phyloP scores from a whole-genome alignment of 371 early-diverging fungal species.

The Chytridium lagenaria region DNA sequence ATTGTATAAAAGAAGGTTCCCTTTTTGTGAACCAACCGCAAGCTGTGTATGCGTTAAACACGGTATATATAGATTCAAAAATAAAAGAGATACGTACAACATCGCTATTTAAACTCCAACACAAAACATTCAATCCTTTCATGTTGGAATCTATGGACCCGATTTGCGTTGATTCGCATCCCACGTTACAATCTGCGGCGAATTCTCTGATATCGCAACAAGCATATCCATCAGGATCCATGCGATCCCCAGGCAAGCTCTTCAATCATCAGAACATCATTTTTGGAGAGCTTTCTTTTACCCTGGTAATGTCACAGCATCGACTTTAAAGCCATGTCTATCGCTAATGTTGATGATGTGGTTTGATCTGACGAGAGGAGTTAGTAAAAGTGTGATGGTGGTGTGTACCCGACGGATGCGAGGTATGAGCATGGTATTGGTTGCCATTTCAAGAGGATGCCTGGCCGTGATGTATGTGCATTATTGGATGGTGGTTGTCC shows the following conservation, averaged over 20 bases:
- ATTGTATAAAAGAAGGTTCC: constrained; percentile 50
- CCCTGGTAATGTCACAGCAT: constrained; percentile 37
- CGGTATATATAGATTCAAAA: neutral
- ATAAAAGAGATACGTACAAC: constrained; percentile 28
- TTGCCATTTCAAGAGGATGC: constrained; percentile 38
- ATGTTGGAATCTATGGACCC: constrained; percentile 43
- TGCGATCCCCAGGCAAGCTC: constrained; percentile 41
- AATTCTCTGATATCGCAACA: constrained; percentile 37
- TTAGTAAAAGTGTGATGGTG: neutral
- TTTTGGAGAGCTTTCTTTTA: constrained; percentile 10
- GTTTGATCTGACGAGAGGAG: neutral
- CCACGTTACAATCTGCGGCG: constrained; percentile 41
- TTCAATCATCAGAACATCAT: neutral
- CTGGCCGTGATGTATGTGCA: neutral
- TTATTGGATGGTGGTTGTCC: neutral
- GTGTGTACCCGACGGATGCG: constrained; percentile 31
- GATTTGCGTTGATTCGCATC: constrained; percentile 35
- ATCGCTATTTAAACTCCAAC: constrained; percentile 43
- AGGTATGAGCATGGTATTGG: constrained; percentile 21
- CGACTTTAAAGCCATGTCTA: constrained; percentile 40
- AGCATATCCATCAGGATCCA: constrained; percentile 43
- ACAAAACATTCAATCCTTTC: constrained; percentile 41
- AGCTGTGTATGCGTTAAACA: constrained; percentile 41
- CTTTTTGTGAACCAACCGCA: constrained; percentile 49
- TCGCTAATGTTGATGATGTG: constrained; percentile 41